Base-by-base conservation (phyloP, 2,329 filamentous ascomycete genomes). In the Tolypocladium paradoxum region DNA sequence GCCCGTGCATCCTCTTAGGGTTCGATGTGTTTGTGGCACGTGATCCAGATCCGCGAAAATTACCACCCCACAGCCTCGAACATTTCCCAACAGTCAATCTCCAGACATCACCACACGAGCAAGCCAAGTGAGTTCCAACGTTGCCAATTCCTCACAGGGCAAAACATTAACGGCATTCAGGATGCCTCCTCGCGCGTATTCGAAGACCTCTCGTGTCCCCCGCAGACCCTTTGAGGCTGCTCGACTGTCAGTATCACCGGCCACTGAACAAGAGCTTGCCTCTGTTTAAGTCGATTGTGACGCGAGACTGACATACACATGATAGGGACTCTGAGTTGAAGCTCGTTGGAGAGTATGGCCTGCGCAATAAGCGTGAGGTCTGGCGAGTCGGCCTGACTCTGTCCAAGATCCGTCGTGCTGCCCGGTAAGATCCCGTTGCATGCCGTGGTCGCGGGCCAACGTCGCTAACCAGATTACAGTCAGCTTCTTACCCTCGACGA, bases 351-450 rank as follows among this genome's bases (percentile, higher is more conserved):
- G 93, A 99, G 83, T 99, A 95, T 84, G 93, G 93, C 80, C 90
- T 99, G 70, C 89, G 91, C 80, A 99, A 99, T 85, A 99, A 99
- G 90, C 92, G 93, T 83, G 93, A 99, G 84, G 93, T 99, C 74
- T 99, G 93, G 93, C 90, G 93, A 79, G 93, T 99, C 79, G 87
- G 90, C 84, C 87, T 99, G 77, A 96, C 92, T 72, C 87, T 99
- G 73, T 97, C 93, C 82, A 97, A 97, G 87, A 99, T 99, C 72
- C 93, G 93, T 91, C 93, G 93, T 96, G 93, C 93, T 87, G 93
- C 93, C 75, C 93, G 93, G 92, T 96, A 88, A 56, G 70, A 60
- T 57, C 35, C 43, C 24, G 9, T 9, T 12, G 18, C 38, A 1
- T 16, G 27, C 46, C 6, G 5, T 6, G 11, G 20, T 38, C 40